Evolutionary conservation across 2,329 filamentous ascomycete genomes (phyloP).

Genomic region (Alternaria metachromatica): DNA sequence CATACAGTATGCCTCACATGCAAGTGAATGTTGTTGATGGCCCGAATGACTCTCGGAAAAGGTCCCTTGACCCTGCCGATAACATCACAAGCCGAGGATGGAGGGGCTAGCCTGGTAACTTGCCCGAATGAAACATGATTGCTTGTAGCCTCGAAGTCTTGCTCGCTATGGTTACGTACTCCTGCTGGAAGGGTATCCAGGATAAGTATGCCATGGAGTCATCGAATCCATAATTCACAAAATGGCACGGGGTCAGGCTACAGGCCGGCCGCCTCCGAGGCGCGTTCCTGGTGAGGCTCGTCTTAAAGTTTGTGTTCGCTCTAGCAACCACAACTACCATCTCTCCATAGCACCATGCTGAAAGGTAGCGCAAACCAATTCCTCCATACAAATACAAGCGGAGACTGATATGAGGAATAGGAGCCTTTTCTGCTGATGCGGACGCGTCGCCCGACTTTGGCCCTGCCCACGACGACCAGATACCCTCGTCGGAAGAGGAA

Average conservation of each 20-base stretch:
- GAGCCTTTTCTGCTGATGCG: conserved; percentile 39
- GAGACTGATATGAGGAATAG: conserved; percentile 21
- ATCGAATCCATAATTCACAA: conserved; percentile 7
- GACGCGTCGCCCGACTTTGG: conserved; percentile 47
- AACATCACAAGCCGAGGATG: conserved; percentile 10
- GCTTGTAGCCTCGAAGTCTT: conserved; percentile 1
- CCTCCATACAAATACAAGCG: background rate
- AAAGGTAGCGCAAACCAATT: conserved; percentile 29
- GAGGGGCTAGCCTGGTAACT: conserved; percentile 1
- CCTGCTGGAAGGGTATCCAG: background rate
- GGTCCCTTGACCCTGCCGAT: conserved; percentile 4
- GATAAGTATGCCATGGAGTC: conserved; percentile 1
- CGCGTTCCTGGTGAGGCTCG: conserved; percentile 10
- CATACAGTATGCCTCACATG: background rate
- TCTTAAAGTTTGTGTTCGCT: conserved; percentile 14
- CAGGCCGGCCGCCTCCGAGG: conserved; percentile 21
- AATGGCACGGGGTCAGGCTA: conserved; percentile 21
- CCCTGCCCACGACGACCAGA: conserved; percentile 41
- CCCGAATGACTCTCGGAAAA: conserved; percentile 1
- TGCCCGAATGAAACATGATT: background rate
- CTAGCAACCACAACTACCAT: conserved; percentile 18
- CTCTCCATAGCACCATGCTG: conserved; percentile 31
- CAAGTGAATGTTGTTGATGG: background rate
- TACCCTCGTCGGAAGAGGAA: conserved; percentile 47
- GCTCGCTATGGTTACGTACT: conserved; percentile 1